Percentiles rank a stretch among this genome's conserved stretches.
Conservation (phyloP, 179 eudicot species). For the Silene noctiflora region DNA sequence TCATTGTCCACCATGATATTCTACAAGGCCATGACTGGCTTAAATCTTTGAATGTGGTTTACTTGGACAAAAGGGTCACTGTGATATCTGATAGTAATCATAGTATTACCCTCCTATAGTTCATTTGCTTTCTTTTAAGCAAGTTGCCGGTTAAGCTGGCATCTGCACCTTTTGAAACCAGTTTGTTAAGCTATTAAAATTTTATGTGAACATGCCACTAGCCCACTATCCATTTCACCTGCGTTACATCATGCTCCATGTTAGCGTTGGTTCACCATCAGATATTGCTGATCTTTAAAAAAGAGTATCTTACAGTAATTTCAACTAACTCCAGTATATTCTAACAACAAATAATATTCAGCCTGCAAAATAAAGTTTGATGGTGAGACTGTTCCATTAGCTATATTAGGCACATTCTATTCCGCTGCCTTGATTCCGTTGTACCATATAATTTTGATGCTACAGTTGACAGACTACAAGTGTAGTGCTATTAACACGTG, state of each 20-base stretch:
- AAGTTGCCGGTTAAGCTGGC: neutral
- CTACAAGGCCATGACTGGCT: neutral
- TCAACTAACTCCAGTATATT: neutral
- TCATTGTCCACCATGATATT: neutral
- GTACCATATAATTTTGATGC: neutral
- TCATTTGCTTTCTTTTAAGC: neutral
- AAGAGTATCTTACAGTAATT: neutral
- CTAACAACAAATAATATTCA: no score
- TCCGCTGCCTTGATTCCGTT: neutral
- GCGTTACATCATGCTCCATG: neutral
- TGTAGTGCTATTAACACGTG: neutral
- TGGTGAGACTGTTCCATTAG: neutral
- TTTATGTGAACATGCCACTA: neutral
- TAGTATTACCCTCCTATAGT: neutral
- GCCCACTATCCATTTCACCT: neutral
- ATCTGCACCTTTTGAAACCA: neutral
- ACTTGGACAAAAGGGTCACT: neutral
- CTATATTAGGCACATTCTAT: neutral
- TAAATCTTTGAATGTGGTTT: neutral
- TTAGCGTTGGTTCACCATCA: neutral
- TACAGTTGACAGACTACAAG: slow-evolving; percentile 3
- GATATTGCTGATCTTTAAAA: neutral
- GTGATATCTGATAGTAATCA: neutral
- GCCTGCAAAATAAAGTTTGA: neutral
- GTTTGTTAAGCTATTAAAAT: neutral